Percentiles rank a stretch among this genome's conserved stretches.
These are phyloP conservation scores for Bryum argenteum DNA, from an alignment of 225 moss, liverwort and hornwort genomes.

Conservation along the genomic window DNA sequence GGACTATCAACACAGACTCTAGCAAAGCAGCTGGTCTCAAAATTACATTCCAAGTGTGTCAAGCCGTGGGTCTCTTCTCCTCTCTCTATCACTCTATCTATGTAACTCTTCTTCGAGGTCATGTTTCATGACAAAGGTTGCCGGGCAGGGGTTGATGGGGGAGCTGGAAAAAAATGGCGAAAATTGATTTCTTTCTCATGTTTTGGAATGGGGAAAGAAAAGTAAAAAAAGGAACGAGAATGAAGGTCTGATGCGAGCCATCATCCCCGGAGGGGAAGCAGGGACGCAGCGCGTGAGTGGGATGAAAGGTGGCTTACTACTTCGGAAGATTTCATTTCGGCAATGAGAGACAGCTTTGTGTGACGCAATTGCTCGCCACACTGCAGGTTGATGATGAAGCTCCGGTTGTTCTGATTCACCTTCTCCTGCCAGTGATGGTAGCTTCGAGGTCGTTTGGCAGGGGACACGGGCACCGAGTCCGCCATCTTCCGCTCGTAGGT, in stretches of 20 bases:
- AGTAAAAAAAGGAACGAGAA: constrained; percentile 13
- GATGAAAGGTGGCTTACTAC: constrained; percentile 56
- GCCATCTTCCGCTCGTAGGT: constrained; percentile 46
- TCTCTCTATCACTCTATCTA: constrained; percentile 13
- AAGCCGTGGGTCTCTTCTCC: constrained; percentile 37
- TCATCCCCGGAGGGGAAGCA: constrained; percentile 18
- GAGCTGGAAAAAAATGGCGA: constrained; percentile 3
- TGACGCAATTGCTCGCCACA: constrained; percentile 72
- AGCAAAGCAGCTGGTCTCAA: constrained; percentile 43
- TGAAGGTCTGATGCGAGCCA: constrained; percentile 30
- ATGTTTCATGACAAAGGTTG: constrained; percentile 42
- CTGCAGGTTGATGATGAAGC: constrained; percentile 43
- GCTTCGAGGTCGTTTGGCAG: constrained; percentile 59
- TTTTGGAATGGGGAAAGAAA: constrained; percentile 31
- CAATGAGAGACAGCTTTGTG: constrained; percentile 66
- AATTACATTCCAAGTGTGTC: constrained; percentile 31
- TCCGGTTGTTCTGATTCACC: neutral
- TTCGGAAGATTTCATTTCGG: constrained; percentile 73
- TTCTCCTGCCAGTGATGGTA: constrained; percentile 58
- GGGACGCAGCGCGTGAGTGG: constrained; percentile 47
- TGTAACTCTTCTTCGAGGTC: too few relatives aligned
- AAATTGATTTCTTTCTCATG: constrained; percentile 36
- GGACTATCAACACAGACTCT: constrained; percentile 58
- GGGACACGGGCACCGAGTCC: constrained; percentile 30
- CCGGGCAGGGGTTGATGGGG: constrained; percentile 24